Evolutionary conservation across 768 basidiomycete genomes (phyloP).

Genomic region (Cystobasidium onofrii): DNA sequence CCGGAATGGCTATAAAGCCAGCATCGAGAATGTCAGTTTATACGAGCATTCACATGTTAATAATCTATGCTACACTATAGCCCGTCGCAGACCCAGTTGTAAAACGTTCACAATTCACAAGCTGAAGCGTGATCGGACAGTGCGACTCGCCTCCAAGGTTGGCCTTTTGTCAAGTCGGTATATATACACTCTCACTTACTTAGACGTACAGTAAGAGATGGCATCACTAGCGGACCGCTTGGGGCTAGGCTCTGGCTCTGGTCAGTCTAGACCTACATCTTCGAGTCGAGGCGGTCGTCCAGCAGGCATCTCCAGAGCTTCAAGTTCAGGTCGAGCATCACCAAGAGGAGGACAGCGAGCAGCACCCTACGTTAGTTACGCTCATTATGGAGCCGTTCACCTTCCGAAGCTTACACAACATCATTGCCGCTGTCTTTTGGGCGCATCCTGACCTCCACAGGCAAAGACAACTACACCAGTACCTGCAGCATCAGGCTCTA

Average conservation of each 20-base stretch:
- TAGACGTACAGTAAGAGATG: background rate
- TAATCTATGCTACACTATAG: no score
- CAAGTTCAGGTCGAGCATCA: background rate
- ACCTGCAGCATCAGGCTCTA: background rate
- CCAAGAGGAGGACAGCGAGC: background rate
- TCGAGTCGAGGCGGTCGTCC: background rate
- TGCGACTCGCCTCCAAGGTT: background rate
- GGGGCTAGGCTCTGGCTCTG: background rate
- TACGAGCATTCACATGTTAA: no score
- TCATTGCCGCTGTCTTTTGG: no score
- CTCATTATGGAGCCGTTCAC: background rate
- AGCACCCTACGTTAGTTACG: constrained; percentile 9
- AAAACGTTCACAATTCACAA: no score
- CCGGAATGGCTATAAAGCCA: no score
- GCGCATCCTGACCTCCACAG: background rate
- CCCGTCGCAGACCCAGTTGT: no score
- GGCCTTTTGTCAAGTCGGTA: background rate
- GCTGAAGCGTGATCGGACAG: background rate
- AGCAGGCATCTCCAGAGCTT: background rate
- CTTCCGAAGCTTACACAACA: no score
- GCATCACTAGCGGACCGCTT: background rate
- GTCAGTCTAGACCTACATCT: background rate
- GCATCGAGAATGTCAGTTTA: no score
- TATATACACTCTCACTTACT: background rate
- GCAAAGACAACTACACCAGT: background rate